A percentile compares a stretch with the other conserved stretches of the same genome.
Conservation (phyloP, 2,329 filamentous ascomycete genomes). For the Colletotrichum sp. region DNA sequence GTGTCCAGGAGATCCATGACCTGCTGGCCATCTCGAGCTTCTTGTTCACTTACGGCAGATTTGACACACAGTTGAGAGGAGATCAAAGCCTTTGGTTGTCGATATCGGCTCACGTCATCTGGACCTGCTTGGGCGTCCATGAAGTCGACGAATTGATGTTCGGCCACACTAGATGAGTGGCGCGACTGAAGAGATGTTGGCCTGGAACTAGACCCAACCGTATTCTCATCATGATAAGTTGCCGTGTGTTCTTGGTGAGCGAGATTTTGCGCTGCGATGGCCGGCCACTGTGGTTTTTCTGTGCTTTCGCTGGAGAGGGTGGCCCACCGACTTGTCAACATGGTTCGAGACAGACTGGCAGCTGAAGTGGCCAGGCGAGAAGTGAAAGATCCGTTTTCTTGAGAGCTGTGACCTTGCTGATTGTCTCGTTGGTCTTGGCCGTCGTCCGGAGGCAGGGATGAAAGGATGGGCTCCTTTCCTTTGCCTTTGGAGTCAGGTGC, state of each 20-base stretch:
- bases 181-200: slow-evolving; percentile 14
- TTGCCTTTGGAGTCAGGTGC: not conserved
- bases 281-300: not conserved
- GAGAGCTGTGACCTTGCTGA: not conserved
- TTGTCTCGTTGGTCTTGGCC: not conserved
- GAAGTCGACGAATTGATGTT: slow-evolving; percentile 1
- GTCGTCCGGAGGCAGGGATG: not conserved
- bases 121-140: not conserved
- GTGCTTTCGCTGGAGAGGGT: not conserved
- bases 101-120: not conserved
- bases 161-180: not conserved
- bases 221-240: not conserved
- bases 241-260: not conserved
- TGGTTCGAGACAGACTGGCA: not conserved
- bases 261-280: not conserved
- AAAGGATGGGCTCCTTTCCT: not conserved
- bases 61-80: not conserved
- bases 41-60: slow-evolving; percentile 14
- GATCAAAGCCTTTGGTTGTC: not conserved
- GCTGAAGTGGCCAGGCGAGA: slow-evolving; percentile 1
- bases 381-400: not conserved
- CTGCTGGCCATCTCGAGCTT: slow-evolving; percentile 18
- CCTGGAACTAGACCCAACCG: not conserved
- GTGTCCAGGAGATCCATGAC: slow-evolving; percentile 18
- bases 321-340: not conserved